Percentiles rank a stretch among this genome's conserved stretches.
These are phyloP conservation scores for Lodderomyces parapsilosis DNA, from an alignment of 1,139 yeast species.

Conservation along the genomic window DNA sequence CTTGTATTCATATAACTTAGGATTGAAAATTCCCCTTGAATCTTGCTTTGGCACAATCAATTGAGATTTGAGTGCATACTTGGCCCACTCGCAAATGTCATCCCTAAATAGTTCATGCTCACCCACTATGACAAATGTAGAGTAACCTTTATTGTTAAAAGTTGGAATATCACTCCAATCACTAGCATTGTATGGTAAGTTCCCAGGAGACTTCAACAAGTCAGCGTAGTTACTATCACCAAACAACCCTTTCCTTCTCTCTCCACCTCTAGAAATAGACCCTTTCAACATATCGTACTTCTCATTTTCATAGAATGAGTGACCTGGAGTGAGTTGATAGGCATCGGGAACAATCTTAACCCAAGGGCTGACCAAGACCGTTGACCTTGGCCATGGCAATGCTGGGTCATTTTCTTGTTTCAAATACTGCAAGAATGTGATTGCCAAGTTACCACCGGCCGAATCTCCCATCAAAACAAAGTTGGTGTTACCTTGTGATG, in stretches of 20 bases:
- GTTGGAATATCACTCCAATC: slow-evolving; percentile 39
- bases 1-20: slow-evolving; percentile 18
- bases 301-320: slow-evolving; percentile 34
- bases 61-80: slow-evolving; percentile 31
- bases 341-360: slow-evolving; percentile 16
- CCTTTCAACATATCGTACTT: slow-evolving; percentile 27
- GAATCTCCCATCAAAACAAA: slow-evolving; percentile 40
- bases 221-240: slow-evolving; percentile 13
- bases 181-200: slow-evolving; percentile 15
- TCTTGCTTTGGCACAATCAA: slow-evolving; percentile 23
- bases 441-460: slow-evolving; percentile 41
- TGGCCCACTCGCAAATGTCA: slow-evolving; percentile 37
- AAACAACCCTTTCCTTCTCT: slow-evolving; percentile 3
- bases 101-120: slow-evolving; percentile 47
- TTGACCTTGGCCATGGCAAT: slow-evolving; percentile 28
- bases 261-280: neutral
- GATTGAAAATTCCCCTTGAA: slow-evolving; percentile 23
- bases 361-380: slow-evolving; percentile 43
- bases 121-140: slow-evolving; percentile 34
- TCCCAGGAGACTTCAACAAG: slow-evolving; percentile 18
- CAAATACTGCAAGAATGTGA: slow-evolving; percentile 29
- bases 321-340: slow-evolving; percentile 23
- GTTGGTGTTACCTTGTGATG: slow-evolving; percentile 24
- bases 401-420: slow-evolving; percentile 12
- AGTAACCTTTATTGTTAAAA: slow-evolving; percentile 24